Evolutionary conservation across 2,329 filamentous ascomycete species (phyloP).

Genomic region (Fusarium sp.): DNA sequence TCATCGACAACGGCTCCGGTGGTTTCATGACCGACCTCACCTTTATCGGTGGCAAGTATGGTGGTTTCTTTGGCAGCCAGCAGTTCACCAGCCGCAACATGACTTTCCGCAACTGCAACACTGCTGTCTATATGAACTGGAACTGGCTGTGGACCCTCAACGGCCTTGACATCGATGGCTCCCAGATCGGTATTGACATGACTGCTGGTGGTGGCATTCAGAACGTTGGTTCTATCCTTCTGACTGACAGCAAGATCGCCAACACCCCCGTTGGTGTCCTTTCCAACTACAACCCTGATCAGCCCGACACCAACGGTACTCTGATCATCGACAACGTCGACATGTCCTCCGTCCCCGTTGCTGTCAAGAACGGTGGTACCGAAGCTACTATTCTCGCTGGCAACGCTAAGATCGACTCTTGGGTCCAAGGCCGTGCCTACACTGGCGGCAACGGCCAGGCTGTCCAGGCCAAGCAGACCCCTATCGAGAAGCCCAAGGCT

Average conservation of each 20-base stretch:
- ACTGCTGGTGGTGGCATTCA: constrained; percentile 72
- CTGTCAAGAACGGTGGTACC: constrained; percentile 71
- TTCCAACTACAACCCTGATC: constrained; percentile 75
- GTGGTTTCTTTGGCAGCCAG: constrained; percentile 85
- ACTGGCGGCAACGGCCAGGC: constrained; percentile 60
- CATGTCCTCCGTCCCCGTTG: constrained; percentile 74
- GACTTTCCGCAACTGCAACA: constrained; percentile 84
- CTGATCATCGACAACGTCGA: constrained; percentile 92
- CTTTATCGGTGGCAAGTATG: constrained; percentile 85
- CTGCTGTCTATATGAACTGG: constrained; percentile 91
- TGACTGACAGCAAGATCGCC: constrained; percentile 83
- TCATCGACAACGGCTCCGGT: constrained; percentile 87
- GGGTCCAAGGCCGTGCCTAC: constrained; percentile 84
- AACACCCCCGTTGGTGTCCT: constrained; percentile 81
- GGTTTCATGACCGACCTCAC: constrained; percentile 86
- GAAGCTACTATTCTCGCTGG: constrained; percentile 73
- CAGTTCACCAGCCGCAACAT: constrained; percentile 89
- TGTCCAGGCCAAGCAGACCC: constrained; percentile 68
- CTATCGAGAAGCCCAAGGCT: constrained; percentile 71
- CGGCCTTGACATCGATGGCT: constrained; percentile 78
- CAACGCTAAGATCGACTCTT: constrained; percentile 76
- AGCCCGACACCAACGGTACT: constrained; percentile 79
- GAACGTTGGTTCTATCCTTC: constrained; percentile 81
- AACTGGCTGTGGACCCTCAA: constrained; percentile 91
- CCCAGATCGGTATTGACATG: constrained; percentile 83